Conservation (phyloP, 345 rosid species). For the Pseudoturritis turrita region DNA sequence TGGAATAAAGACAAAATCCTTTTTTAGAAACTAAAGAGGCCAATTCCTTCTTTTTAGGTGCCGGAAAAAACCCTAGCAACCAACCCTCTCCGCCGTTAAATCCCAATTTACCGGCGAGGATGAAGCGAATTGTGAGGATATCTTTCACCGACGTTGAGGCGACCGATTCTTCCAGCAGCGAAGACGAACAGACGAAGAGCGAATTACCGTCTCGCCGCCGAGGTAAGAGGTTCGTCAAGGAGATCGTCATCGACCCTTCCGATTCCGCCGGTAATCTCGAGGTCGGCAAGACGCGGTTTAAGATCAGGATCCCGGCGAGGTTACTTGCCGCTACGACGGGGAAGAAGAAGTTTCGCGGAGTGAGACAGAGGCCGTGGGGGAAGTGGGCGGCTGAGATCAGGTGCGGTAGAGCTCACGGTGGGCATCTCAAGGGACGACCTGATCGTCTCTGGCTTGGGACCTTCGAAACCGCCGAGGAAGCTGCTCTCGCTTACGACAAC, state of each 20-base stretch:
- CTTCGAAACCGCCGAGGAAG: constrained; percentile 56
- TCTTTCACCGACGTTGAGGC: constrained; percentile 42
- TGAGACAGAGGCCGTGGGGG: constrained; percentile 63
- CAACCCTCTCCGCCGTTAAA: background rate
- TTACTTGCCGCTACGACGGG: background rate
- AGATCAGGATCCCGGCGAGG: constrained; percentile 19
- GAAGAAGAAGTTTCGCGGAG: constrained; percentile 49
- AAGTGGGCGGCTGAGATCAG: constrained; percentile 71
- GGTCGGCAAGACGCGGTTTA: background rate
- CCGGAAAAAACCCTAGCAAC: constrained; percentile 17
- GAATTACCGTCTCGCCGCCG: constrained; percentile 7
- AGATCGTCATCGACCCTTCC: constrained; percentile 29
- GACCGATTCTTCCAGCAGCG: constrained; percentile 44
- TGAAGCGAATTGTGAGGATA: constrained; percentile 33
- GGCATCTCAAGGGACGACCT: constrained; percentile 26
- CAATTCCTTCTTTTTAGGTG: background rate
- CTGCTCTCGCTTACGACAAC: constrained; percentile 51
- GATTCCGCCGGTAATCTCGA: background rate
- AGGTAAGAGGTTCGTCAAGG: constrained; percentile 33
- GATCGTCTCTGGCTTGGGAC: constrained; percentile 58
- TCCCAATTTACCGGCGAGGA: background rate
- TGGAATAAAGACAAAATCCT: background rate
- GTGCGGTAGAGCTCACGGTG: constrained; percentile 18
- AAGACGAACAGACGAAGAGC: constrained; percentile 4
- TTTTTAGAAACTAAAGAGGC: background rate